Conservation (phyloP, 441 rosid genomes). For the Mallotus japonicus region DNA sequence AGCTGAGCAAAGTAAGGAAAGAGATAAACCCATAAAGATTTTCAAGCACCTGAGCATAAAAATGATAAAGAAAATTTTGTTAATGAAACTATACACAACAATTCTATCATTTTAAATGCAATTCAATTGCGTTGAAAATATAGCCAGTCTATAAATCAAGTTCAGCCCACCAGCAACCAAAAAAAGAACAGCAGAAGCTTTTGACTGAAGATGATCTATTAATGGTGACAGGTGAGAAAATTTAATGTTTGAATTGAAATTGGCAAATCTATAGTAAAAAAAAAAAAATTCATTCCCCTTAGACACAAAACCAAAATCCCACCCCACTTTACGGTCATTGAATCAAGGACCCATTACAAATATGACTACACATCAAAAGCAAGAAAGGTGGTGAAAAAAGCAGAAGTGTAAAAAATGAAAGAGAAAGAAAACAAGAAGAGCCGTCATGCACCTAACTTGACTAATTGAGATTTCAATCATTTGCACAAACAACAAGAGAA, state of each 20-base stretch:
- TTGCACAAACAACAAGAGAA: background rate
- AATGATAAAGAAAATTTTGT: background rate
- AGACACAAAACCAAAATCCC: background rate
- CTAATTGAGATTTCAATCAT: background rate
- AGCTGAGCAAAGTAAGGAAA: constrained; percentile 38
- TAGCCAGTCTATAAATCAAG: background rate
- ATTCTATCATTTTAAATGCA: background rate
- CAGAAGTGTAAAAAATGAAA: background rate
- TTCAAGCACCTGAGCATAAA: constrained; percentile 20
- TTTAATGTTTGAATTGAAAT: constrained; percentile 11
- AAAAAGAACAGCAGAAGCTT: too few relatives aligned
- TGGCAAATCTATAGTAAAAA: background rate
- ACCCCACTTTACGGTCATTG: background rate
- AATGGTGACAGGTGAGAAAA: background rate
- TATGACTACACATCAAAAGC: background rate
- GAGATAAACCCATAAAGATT: constrained; percentile 37
- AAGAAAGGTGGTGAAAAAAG: background rate
- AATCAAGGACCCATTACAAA: background rate
- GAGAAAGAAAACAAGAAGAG: background rate
- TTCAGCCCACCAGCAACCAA: too few relatives aligned
- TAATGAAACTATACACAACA: too few relatives aligned
- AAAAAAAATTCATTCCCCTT: constrained; percentile 7
- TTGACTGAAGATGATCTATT: background rate
- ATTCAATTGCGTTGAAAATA: constrained; percentile 1
- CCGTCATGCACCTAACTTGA: background rate